These are phyloP conservation scores for Suillus tomentosus DNA, from an alignment of 768 basidiomycete genomes.

Conservation along the genomic window DNA sequence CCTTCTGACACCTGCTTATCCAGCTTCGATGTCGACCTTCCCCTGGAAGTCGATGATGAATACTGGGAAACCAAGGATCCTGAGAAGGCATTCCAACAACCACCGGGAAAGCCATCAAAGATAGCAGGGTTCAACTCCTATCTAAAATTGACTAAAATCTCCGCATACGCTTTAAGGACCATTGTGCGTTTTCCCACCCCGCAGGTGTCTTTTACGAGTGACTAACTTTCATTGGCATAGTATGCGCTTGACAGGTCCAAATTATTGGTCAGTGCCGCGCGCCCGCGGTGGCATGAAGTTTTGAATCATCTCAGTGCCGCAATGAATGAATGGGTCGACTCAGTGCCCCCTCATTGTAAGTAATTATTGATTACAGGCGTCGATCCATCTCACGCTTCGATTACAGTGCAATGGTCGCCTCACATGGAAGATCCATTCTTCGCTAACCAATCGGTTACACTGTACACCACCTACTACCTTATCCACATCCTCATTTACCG, in stretches of 20 bases:
- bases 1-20: constrained; percentile 19
- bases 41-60: constrained; percentile 80
- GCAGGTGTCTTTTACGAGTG: not conserved
- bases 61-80: constrained; percentile 67
- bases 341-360: constrained; percentile 68
- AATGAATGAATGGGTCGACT: constrained; percentile 71
- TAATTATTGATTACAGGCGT: constrained; percentile 5
- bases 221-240: constrained; percentile 36
- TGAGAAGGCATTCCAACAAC: constrained; percentile 64
- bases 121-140: constrained; percentile 64
- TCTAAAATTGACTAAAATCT: constrained; percentile 67
- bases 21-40: constrained; percentile 83
- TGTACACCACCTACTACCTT: constrained; percentile 62
- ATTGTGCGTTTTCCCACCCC: constrained; percentile 47
- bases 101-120: constrained; percentile 54
- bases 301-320: constrained; percentile 68
- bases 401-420: constrained; percentile 61
- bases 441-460: constrained; percentile 56
- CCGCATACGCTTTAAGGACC: constrained; percentile 68
- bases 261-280: constrained; percentile 51
- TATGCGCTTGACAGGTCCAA: constrained; percentile 74
- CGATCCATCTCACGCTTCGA: constrained; percentile 8
- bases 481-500: constrained; percentile 69
- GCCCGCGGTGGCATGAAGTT: constrained; percentile 57
- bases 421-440: constrained; percentile 48